Evolutionary conservation across 129 eudicot genomes (phyloP), one percentile per base, ranked within the genome.

Genomic region (Scalesia atractyloides): DNA sequence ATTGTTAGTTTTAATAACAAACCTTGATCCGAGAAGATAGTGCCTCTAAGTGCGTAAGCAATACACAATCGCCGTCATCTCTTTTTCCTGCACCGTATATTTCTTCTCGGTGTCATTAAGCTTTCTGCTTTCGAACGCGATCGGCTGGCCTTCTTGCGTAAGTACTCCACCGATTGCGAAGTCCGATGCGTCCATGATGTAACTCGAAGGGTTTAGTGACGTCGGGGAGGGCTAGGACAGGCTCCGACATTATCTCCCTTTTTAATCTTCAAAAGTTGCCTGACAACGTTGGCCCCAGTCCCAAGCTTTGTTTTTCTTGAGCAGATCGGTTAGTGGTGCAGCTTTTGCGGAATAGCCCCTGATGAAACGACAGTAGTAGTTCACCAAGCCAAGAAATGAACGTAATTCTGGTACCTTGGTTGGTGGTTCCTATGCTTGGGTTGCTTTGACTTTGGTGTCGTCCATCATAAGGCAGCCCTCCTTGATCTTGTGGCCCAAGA

Each of bases 41-140:
- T 71, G 77, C 7, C 53, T 9, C 82, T 54, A 77, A 2, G 24
- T 44, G 6, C 68, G 6, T 0, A 77, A n/a, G 54, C 66, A 61
- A 17, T 77, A 56, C 1, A 77, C 15, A 0, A 70, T 19, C 5
- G 64, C 15, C 2, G 50, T 70, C 37, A 70, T 70, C 17, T 52
- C 75, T 12, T 53, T 70, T 1, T 52, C 65, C 0, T 51, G 73
- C 6, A 69, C 22, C n/a, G 2, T 49, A 3, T 50, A 69, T 13
- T 9, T 30, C 24, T 13, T 9, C 18, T 69, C 15, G 7, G 17
- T 51, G 6, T 69, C 47, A 7, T 69, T 30, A 0, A 51, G 22
- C n/a, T 69, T 69, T 0, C 49, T 0, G 2, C 37, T 66, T 4
- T 46, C 20, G 12, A 10, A 66, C 1, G 56, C 57, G 30, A 66